phyloP scores from a whole-genome alignment of 1,284 basidiomycete genomes.

The Heliocybe sulcata region DNA sequence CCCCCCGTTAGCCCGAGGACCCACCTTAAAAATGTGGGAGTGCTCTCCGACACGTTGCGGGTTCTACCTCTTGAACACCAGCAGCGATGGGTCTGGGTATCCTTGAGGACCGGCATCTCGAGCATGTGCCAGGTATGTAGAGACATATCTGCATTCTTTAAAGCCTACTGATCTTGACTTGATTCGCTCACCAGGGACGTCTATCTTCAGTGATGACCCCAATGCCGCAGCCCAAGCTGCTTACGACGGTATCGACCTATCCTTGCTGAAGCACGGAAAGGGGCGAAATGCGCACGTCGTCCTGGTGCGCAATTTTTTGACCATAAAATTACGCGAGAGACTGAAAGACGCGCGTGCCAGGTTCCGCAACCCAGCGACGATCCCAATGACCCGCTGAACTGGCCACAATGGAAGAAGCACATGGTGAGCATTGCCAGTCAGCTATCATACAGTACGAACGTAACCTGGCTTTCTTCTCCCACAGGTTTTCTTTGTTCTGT shows the following conservation, averaged over 20 bases:
- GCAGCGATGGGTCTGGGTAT: constrained; percentile 14
- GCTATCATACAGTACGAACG: not conserved
- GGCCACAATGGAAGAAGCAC: constrained; percentile 16
- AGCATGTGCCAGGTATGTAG: constrained; percentile 9
- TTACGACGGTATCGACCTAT: constrained; percentile 11
- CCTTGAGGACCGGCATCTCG: constrained; percentile 11
- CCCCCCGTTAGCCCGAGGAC: not conserved
- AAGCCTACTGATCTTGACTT: not conserved
- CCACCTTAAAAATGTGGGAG: not conserved
- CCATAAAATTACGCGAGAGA: too few relatives aligned
- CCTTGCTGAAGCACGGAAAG: constrained; percentile 11
- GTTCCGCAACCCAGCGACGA: constrained; percentile 17
- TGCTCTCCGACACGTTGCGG: too few relatives aligned
- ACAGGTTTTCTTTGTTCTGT: constrained; percentile 1
- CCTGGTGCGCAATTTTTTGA: constrained; percentile 3
- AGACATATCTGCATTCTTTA: not conserved
- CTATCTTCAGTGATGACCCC: constrained; percentile 15
- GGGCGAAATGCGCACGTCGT: constrained; percentile 15
- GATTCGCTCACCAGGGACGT: constrained; percentile 9
- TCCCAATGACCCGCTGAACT: constrained; percentile 16
- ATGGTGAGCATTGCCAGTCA: not conserved
- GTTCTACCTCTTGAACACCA: not conserved
- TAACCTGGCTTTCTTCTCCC: not conserved
- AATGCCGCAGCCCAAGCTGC: constrained; percentile 10
- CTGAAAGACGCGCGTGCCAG: not conserved